These are phyloP conservation scores for Toxoplasma gondii DNA, from an alignment of 169 alveolate species.

Conservation along the genomic window DNA sequence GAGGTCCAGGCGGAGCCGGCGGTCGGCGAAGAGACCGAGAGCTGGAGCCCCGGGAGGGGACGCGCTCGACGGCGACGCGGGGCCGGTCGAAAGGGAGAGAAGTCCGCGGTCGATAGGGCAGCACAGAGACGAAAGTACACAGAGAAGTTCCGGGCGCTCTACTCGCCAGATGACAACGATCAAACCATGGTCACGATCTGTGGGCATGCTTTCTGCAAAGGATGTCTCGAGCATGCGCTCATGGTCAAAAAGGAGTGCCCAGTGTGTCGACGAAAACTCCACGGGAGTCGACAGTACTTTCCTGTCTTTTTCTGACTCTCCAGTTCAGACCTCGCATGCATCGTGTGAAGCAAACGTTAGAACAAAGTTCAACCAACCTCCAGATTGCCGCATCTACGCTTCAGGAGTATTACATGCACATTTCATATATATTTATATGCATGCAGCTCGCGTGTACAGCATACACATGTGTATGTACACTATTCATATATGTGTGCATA, in stretches of 20 bases:
- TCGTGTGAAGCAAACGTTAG: no score
- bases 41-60: not conserved
- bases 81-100: not conserved
- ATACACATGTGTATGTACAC: no score
- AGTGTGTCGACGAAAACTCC: constrained; percentile 22
- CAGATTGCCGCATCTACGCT: no score
- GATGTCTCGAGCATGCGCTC: constrained; percentile 1
- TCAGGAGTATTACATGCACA: no score
- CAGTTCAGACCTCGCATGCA: no score
- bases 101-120: not conserved
- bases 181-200: constrained; percentile 24
- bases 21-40: not conserved
- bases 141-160: constrained; percentile 5
- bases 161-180: not conserved
- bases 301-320: constrained; percentile 20
- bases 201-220: constrained; percentile 30
- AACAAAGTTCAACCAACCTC: not conserved
- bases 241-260: constrained; percentile 8
- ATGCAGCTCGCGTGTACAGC: no score
- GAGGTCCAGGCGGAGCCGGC: not conserved
- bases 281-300: constrained; percentile 8
- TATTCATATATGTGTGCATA: no score
- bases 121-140: not conserved
- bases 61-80: not conserved
- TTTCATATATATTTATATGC: no score